Evolutionary conservation across 2,329 filamentous ascomycete species (phyloP), one percentile per base, ranked within the genome.

Genomic region (Colletotrichum sp.): DNA sequence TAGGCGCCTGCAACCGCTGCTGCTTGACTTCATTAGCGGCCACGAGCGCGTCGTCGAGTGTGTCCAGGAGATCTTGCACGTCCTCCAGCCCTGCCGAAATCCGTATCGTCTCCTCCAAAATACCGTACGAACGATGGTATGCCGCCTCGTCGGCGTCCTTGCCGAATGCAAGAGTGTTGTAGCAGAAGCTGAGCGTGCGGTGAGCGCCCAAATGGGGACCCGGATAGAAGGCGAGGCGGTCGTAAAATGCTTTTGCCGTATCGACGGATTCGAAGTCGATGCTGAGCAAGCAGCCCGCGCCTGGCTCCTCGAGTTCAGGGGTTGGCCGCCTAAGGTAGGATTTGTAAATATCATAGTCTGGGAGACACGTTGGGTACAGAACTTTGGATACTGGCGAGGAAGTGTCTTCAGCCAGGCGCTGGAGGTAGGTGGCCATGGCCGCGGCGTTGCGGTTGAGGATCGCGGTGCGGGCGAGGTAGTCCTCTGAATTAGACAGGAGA

Each of bases 191-290:
- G 4, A 92, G 82, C 12, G 89, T 91, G 68, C 87, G 82, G 77
- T 89, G 89, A 0, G 89, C 90, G 1, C 89, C 90, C 0, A 92
- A 82, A 78, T 91, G 89, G 2, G 90, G 90, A 0, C 89, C 89
- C 2, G 87, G 84, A 78, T 89, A 88, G 72, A 90, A 85, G 16
- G 86, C 83, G 7, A 89, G 80, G 32, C 81, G 82, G 72, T 92
- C 85, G 78, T 90, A 91, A 75, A 92, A 92, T 1, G 86, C 85
- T 4, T 76, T 80, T 1, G 89, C 85, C 0, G 82, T 75, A 6
- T 83, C 83, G 0, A 87, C 74, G n/a, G 79, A 83, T 13, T 83
- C 81, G 63, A 92, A 89, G 60, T 91, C 88, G 32, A 92, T 82
- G 10, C 83, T 88, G 16, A 92, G 80, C 2, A 92, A 86, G 78